Conservation (phyloP, 2,329 filamentous ascomycete species). For the Xylariaceae sp. region DNA sequence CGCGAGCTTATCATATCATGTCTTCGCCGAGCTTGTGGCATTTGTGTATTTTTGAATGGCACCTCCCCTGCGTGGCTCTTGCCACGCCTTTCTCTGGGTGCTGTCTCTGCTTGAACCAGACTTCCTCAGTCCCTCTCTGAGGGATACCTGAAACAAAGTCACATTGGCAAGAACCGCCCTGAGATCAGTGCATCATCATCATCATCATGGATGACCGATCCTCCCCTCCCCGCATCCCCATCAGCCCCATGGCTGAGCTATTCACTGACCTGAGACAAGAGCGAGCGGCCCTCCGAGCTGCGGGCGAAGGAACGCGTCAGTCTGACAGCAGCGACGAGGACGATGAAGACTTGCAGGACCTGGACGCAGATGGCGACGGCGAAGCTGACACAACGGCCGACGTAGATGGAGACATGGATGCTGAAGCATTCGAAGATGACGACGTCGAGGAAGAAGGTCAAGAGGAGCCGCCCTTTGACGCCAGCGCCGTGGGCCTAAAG, state of each 20-base stretch:
- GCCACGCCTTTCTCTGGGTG: no score
- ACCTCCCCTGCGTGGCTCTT: no score
- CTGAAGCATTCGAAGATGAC: constrained; percentile 35
- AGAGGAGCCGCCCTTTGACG: constrained; percentile 46
- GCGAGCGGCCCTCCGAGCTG: background rate
- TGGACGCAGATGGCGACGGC: constrained; percentile 26
- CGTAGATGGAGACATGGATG: constrained; percentile 26
- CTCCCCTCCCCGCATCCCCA: background rate
- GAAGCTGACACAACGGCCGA: constrained; percentile 29
- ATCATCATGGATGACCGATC: constrained; percentile 16
- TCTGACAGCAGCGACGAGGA: constrained; percentile 17
- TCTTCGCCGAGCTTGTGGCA: no score
- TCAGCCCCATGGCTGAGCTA: background rate
- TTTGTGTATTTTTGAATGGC: no score
- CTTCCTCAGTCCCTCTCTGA: no score
- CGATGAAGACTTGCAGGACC: constrained; percentile 31
- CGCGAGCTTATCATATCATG: no score
- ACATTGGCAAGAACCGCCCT: no score
- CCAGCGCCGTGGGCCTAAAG: constrained; percentile 61
- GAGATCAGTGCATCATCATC: no score
- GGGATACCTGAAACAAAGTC: no score
- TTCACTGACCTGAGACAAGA: constrained; percentile 14
- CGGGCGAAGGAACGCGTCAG: constrained; percentile 3
- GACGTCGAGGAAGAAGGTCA: constrained; percentile 39
- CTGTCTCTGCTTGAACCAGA: no score